Evolutionary conservation across 495 filamentous ascomycete genomes (phyloP).

Genomic region (Aspergillus indologenus): DNA sequence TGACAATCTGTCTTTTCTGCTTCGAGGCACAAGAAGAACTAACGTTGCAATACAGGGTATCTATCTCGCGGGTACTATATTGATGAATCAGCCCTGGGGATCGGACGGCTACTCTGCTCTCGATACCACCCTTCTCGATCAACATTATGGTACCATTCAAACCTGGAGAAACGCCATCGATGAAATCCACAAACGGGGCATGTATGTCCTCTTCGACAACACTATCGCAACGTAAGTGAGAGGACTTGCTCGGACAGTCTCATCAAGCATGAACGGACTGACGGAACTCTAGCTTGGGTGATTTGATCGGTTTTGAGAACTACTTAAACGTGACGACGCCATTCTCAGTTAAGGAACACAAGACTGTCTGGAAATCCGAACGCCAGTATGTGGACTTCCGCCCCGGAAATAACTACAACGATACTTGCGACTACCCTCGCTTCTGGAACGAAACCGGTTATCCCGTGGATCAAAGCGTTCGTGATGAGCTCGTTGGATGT

Average conservation of each 20-base stretch:
- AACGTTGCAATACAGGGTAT: constrained; percentile 46
- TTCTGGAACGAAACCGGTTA: constrained; percentile 66
- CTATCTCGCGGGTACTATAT: constrained; percentile 65
- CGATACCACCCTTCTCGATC: constrained; percentile 68
- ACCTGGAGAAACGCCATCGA: constrained; percentile 62
- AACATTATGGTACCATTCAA: constrained; percentile 63
- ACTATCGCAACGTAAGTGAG: constrained; percentile 63
- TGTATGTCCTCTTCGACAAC: constrained; percentile 73
- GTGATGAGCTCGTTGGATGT: constrained; percentile 53
- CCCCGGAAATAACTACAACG: constrained; percentile 56
- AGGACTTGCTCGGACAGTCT: neutral
- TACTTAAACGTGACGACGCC: constrained; percentile 65
- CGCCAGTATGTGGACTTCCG: constrained; percentile 63
- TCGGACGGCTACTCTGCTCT: constrained; percentile 65
- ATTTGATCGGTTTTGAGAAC: constrained; percentile 66
- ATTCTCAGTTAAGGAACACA: constrained; percentile 55
- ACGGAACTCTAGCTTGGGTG: constrained; percentile 51
- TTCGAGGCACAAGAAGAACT: neutral
- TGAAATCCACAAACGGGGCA: constrained; percentile 62
- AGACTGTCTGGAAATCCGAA: constrained; percentile 55
- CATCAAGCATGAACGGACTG: neutral
- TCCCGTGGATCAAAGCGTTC: constrained; percentile 45
- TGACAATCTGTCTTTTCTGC: neutral
- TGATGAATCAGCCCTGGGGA: constrained; percentile 72
- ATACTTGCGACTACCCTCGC: constrained; percentile 59